phyloP scores from a whole-genome alignment of 495 filamentous ascomycete genomes.

The Podospora pseudoanserina region DNA sequence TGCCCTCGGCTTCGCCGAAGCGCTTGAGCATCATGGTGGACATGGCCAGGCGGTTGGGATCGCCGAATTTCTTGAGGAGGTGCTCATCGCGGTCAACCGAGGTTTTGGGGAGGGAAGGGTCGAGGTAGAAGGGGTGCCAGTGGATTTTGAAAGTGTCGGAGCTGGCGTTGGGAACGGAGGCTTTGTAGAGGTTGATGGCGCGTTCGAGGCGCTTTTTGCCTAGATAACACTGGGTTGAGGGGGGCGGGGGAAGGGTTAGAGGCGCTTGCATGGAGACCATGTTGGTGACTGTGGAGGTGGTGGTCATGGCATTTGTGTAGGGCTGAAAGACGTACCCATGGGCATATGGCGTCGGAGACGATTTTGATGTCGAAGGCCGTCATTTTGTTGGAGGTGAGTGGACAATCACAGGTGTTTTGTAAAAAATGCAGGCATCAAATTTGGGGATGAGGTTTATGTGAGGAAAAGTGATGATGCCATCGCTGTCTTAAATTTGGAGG shows the following conservation, averaged over 20 bases:
- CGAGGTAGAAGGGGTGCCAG: conserved; percentile 80
- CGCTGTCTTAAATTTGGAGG: background rate
- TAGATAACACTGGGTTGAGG: conserved; percentile 63
- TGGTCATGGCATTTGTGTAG: background rate
- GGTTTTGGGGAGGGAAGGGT: conserved; percentile 55
- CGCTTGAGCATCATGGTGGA: conserved; percentile 56
- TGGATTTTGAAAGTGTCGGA: conserved; percentile 65
- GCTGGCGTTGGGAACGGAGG: conserved; percentile 49
- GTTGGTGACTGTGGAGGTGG: background rate
- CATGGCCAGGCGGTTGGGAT: conserved; percentile 47
- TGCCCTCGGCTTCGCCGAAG: conserved; percentile 61
- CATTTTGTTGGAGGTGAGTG: conserved; percentile 48
- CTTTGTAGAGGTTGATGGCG: conserved; percentile 64
- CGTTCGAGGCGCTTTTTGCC: conserved; percentile 69
- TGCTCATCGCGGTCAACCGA: conserved; percentile 23
- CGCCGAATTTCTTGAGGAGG: conserved; percentile 38
- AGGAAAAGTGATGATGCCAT: conserved; percentile 4
- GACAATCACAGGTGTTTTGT: background rate
- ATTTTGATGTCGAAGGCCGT: conserved; percentile 74
- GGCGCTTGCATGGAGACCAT: background rate
- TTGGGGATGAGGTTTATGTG: background rate
- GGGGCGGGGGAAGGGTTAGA: background rate
- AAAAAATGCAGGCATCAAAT: background rate
- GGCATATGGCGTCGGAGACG: conserved; percentile 75
- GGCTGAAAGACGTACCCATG: conserved; percentile 49